phyloP scores from a whole-genome alignment of 73 alveolate species.

The Tetrahymena borealis region DNA sequence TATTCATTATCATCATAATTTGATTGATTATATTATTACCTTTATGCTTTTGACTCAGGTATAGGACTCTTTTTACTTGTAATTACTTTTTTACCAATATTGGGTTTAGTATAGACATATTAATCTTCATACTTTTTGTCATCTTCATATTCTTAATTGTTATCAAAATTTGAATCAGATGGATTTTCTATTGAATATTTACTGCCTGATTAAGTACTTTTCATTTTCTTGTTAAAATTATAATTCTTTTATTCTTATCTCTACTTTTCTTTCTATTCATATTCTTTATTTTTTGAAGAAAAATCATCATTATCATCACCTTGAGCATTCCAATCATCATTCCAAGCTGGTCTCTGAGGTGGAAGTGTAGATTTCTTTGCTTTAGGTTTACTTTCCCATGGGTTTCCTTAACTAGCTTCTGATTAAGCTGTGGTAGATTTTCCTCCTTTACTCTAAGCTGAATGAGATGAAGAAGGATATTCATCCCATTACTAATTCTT shows the following conservation, averaged over 20 bases:
- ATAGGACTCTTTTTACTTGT: not conserved
- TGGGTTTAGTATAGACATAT: not conserved
- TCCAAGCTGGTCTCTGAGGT: not conserved
- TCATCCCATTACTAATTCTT: not conserved
- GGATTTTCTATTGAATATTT: not conserved
- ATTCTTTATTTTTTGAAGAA: not conserved
- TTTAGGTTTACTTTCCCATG: not conserved
- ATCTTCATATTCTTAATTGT: not conserved
- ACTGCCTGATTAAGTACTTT: not conserved
- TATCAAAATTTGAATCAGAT: not conserved
- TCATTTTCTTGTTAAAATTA: not conserved
- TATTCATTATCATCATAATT: not conserved
- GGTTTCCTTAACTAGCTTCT: not conserved
- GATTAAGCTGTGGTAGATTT: not conserved
- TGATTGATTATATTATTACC: not conserved
- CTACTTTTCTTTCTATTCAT: not conserved
- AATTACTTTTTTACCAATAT: not conserved
- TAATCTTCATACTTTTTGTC: not conserved
- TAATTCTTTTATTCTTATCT: not conserved
- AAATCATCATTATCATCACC: not conserved
- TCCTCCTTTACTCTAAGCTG: not conserved
- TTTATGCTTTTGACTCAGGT: not conserved
- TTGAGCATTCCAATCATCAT: not conserved
- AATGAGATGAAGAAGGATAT: not conserved
- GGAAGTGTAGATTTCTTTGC: not conserved